Conservation (phyloP, 257 asterid species). For the Capsicum pubescens region DNA sequence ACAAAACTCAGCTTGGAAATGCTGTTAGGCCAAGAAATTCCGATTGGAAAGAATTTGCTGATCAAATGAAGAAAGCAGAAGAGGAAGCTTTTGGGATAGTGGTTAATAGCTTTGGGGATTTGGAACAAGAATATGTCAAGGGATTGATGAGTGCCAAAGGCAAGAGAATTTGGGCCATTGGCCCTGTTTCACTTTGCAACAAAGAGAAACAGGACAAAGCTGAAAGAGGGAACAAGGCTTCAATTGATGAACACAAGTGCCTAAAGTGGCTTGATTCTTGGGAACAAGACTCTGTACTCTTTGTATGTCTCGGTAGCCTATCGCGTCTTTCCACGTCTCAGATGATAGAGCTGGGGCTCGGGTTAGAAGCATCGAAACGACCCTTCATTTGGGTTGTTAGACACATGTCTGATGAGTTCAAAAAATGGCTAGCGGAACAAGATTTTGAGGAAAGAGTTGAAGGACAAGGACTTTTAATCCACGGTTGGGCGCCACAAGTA, state of each 20-base stretch:
- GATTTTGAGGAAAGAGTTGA: slow-evolving; percentile 29
- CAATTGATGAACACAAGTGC: slow-evolving; percentile 38
- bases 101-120: slow-evolving; percentile 53
- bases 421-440: slow-evolving; percentile 17
- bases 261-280: slow-evolving; percentile 50
- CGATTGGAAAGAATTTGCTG: not conserved
- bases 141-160: slow-evolving; percentile 38
- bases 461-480: slow-evolving; percentile 32
- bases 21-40: slow-evolving; percentile 23
- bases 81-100: slow-evolving; percentile 44
- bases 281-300: slow-evolving; percentile 45
- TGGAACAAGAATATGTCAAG: slow-evolving; percentile 49
- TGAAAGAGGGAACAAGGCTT: slow-evolving; percentile 46
- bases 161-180: slow-evolving; percentile 47
- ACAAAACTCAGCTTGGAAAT: slow-evolving; percentile 40
- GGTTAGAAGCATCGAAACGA: slow-evolving; percentile 44
- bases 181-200: slow-evolving; percentile 57
- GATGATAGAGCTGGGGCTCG: slow-evolving; percentile 53
- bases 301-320: slow-evolving; percentile 58
- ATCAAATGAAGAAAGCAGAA: slow-evolving; percentile 43
- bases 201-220: slow-evolving; percentile 39
- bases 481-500: slow-evolving; percentile 44
- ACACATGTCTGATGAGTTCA: slow-evolving; percentile 27
- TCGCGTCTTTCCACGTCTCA: slow-evolving; percentile 42
- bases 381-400: slow-evolving; percentile 34